Percentiles rank a stretch among this genome's conserved stretches.
These are phyloP conservation scores for Termitomyces bulborhizus DNA, from an alignment of 768 basidiomycete genomes.

Conservation along the genomic window DNA sequence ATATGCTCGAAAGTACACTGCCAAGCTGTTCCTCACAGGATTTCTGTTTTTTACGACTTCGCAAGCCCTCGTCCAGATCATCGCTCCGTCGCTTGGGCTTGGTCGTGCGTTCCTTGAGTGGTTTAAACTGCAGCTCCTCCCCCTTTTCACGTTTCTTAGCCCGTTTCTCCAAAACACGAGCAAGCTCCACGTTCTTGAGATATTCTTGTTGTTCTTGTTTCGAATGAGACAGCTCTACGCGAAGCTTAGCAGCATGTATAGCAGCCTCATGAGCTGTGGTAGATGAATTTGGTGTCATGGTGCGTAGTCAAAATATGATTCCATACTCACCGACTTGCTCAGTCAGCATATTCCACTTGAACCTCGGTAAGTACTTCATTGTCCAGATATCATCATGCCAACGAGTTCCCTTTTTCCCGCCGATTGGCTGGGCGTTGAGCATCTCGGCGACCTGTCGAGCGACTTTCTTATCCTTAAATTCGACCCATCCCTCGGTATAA, in stretches of 20 bases:
- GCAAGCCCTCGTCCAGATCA: constrained; percentile 15
- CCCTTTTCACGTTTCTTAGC: constrained; percentile 56
- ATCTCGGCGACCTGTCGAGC: constrained; percentile 89
- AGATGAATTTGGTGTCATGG: not conserved
- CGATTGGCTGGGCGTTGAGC: constrained; percentile 94
- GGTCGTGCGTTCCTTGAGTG: constrained; percentile 21
- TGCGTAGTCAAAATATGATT: not conserved
- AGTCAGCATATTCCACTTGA: constrained; percentile 98
- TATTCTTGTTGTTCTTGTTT: constrained; percentile 88
- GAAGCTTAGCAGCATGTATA: constrained; percentile 80
- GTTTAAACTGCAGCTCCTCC: constrained; percentile 40
- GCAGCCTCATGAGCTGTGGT: constrained; percentile 88
- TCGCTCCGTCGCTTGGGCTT: constrained; percentile 22
- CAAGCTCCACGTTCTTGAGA: constrained; percentile 89
- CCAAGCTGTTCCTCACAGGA: constrained; percentile 13
- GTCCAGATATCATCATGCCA: constrained; percentile 99
- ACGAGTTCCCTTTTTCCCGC: constrained; percentile 83
- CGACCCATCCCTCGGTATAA: constrained; percentile 97
- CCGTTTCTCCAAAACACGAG: constrained; percentile 80
- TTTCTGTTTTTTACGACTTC: constrained; percentile 24
- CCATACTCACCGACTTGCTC: constrained; percentile 88
- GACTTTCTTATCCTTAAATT: constrained; percentile 91
- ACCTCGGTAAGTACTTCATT: constrained; percentile 96
- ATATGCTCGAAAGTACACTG: constrained; percentile 14
- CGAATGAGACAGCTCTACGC: constrained; percentile 86